These are phyloP conservation scores for Meyerozyma carpophila DNA, from an alignment of 1,139 yeast species.

Conservation along the genomic window DNA sequence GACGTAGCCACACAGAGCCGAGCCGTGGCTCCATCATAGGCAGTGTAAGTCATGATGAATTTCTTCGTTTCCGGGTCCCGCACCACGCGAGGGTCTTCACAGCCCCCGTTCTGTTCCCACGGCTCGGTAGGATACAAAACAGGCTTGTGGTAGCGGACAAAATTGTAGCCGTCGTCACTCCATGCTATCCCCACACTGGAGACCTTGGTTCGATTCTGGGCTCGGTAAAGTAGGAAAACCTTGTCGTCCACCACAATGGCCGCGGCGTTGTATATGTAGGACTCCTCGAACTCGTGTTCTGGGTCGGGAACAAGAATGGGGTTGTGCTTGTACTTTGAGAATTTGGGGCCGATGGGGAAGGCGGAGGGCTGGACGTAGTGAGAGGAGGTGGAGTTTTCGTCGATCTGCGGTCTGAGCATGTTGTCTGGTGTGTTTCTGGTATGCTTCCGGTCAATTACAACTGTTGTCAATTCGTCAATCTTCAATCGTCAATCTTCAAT, in stretches of 20 bases:
- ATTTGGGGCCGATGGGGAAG: slow-evolving; percentile 40
- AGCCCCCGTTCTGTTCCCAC: slow-evolving; percentile 40
- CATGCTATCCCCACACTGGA: slow-evolving; percentile 40
- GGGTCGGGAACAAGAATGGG: slow-evolving; percentile 41
- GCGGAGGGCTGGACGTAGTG: slow-evolving; percentile 29
- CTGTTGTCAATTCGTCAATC: too few species aligned
- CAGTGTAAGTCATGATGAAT: slow-evolving; percentile 40
- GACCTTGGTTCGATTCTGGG: slow-evolving; percentile 31
- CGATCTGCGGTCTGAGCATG: slow-evolving; percentile 30
- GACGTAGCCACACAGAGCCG: slow-evolving; percentile 40
- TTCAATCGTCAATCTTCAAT: too few species aligned
- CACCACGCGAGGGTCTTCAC: slow-evolving; percentile 42
- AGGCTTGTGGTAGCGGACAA: slow-evolving; percentile 28
- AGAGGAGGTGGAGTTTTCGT: slow-evolving; percentile 24
- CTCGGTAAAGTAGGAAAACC: slow-evolving; percentile 36
- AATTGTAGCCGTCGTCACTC: slow-evolving; percentile 35
- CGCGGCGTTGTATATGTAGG: slow-evolving; percentile 39
- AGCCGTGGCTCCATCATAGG: slow-evolving; percentile 31
- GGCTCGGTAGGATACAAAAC: slow-evolving; percentile 33
- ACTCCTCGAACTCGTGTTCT: slow-evolving; percentile 33
- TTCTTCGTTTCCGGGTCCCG: slow-evolving; percentile 31
- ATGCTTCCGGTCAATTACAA: too few species aligned
- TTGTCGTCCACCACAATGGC: slow-evolving; percentile 38
- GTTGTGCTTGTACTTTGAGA: slow-evolving; percentile 27
- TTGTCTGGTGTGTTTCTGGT: too few species aligned